phyloP scores from a whole-genome alignment of 306 rosid genomes.

The Lathyrus tuberosus region DNA sequence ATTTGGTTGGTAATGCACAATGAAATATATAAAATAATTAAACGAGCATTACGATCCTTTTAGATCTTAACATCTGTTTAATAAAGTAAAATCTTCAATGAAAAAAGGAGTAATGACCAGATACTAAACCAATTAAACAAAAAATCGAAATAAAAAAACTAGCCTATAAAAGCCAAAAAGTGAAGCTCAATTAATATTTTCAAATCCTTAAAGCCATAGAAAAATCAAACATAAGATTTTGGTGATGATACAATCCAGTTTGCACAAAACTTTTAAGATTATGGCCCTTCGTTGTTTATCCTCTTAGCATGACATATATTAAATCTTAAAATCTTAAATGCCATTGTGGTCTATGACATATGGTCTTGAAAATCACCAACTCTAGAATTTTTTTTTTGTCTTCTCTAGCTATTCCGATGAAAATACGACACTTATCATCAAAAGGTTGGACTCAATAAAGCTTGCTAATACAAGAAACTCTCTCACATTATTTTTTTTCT shows the following conservation, averaged over 20 bases:
- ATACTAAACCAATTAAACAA: neutral
- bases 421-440: neutral
- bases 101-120: slow-evolving; percentile 16
- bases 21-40: neutral
- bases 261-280: neutral
- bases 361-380: neutral
- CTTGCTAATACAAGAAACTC: too few species aligned
- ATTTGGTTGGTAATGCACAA: neutral
- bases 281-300: slow-evolving; percentile 10
- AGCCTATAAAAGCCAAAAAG: slow-evolving; percentile 23
- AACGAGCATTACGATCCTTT: slow-evolving; percentile 19
- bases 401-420: neutral
- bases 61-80: slow-evolving; percentile 3
- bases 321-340: neutral
- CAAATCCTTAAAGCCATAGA: neutral
- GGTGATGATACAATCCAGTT: neutral
- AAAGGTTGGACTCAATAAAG: too few species aligned
- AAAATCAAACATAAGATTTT: slow-evolving; percentile 38
- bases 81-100: slow-evolving; percentile 5
- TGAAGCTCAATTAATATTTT: neutral
- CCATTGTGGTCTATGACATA: slow-evolving; percentile 7
- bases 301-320: slow-evolving; percentile 17
- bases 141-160: neutral
- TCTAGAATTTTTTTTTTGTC: neutral
- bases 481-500: too few species aligned